These are phyloP conservation scores for Takashimella tepidaria DNA, from an alignment of 1,284 basidiomycete genomes.

Conservation along the genomic window DNA sequence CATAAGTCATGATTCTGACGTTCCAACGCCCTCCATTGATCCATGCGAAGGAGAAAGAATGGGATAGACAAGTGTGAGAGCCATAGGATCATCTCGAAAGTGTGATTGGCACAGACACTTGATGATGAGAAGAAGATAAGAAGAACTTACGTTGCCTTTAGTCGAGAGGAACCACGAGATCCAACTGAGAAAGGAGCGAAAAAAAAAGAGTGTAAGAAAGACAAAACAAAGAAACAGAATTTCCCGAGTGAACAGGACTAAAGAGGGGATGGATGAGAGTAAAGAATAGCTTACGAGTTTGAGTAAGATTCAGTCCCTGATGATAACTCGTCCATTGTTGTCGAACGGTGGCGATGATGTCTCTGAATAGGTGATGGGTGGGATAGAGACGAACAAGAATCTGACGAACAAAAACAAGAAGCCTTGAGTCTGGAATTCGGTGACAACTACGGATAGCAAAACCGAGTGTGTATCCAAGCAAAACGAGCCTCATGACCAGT, in stretches of 20 bases:
- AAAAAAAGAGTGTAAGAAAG: too few species aligned
- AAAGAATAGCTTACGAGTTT: slow-evolving; percentile 46
- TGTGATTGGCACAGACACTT: too few species aligned
- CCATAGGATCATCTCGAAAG: too few species aligned
- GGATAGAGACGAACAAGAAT: background rate
- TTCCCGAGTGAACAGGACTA: too few species aligned
- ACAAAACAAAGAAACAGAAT: too few species aligned
- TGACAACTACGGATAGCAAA: background rate
- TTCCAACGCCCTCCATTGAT: too few species aligned
- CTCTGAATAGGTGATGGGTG: background rate
- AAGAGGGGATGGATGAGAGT: too few species aligned
- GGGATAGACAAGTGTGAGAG: too few species aligned
- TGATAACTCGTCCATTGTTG: slow-evolving; percentile 48
- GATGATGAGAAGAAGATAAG: background rate
- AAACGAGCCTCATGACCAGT: background rate
- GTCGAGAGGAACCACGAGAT: slow-evolving; percentile 98
- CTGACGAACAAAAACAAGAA: background rate
- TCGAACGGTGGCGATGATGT: background rate
- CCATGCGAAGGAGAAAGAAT: too few species aligned
- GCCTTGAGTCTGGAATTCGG: background rate
- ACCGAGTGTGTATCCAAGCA: background rate
- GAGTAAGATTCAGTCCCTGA: slow-evolving; percentile 49
- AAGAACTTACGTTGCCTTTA: slow-evolving; percentile 45
- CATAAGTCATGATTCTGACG: too few species aligned
- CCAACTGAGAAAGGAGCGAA: too few species aligned